Conservation (phyloP, 169 alveolate genomes). For the Plasmodium ovale region DNA sequence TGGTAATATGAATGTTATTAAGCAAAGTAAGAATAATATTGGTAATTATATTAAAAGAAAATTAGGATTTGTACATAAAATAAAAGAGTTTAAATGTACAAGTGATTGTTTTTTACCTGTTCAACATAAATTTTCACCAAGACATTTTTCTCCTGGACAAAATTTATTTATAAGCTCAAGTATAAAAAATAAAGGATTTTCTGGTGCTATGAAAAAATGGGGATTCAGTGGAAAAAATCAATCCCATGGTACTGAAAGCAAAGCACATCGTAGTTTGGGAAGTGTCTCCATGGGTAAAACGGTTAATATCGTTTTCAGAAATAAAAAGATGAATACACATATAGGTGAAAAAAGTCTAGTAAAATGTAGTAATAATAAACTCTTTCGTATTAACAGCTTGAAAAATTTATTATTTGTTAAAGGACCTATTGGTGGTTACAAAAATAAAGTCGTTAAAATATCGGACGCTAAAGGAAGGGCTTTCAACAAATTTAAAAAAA, state of each 20-base stretch:
- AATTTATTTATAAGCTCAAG: constrained; percentile 90
- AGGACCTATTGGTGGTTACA: constrained; percentile 86
- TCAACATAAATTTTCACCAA: constrained; percentile 87
- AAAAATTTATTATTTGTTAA: constrained; percentile 87
- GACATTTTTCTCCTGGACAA: constrained; percentile 92
- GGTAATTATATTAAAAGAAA: constrained; percentile 85
- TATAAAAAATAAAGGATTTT: constrained; percentile 88
- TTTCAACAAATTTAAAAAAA: constrained; percentile 82
- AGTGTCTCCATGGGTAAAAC: constrained; percentile 89
- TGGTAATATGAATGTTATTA: constrained; percentile 85
- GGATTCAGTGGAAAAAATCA: constrained; percentile 88
- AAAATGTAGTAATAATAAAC: constrained; percentile 85
- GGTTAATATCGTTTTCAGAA: constrained; percentile 87
- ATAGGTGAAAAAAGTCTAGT: constrained; percentile 90
- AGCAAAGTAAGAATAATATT: constrained; percentile 85
- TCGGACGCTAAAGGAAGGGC: constrained; percentile 90
- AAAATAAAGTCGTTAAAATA: constrained; percentile 87
- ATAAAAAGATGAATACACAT: constrained; percentile 92
- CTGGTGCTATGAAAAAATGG: constrained; percentile 92
- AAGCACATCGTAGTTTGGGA: constrained; percentile 90
- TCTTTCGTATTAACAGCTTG: constrained; percentile 87
- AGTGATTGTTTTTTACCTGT: constrained; percentile 90
- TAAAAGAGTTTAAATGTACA: constrained; percentile 89
- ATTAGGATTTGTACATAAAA: constrained; percentile 85
- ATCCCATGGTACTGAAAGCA: constrained; percentile 90